Percentiles rank a stretch among this genome's conserved stretches.
Conservation (phyloP, 2,329 filamentous ascomycete genomes). For the Fusarium staphyleae region DNA sequence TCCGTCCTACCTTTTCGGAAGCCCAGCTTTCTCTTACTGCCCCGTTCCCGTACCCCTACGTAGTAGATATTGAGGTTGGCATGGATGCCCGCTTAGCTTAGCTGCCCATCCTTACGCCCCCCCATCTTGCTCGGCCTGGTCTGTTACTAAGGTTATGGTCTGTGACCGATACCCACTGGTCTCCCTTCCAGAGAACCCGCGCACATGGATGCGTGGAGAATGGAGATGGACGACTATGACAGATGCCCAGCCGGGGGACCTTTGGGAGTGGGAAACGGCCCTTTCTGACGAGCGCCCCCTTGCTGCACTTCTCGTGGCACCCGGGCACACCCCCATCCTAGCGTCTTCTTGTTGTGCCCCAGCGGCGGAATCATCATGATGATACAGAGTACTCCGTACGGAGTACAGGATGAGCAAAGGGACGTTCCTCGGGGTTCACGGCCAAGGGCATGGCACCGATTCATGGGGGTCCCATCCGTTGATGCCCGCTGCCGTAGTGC, state of each 20-base stretch:
- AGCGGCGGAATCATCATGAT: slow-evolving; percentile 28
- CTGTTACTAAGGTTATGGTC: slow-evolving; percentile 22
- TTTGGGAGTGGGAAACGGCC: slow-evolving; percentile 30
- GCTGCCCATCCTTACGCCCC: slow-evolving; percentile 18
- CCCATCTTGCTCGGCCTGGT: slow-evolving; percentile 13
- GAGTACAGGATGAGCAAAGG: slow-evolving; percentile 10
- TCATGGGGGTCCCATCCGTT: slow-evolving; percentile 30
- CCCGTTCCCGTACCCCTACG: slow-evolving; percentile 22
- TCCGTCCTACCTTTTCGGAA: slow-evolving; percentile 23
- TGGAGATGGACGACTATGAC: slow-evolving; percentile 24
- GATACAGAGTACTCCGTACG: no score
- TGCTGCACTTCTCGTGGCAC: slow-evolving; percentile 32
- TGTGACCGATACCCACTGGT: slow-evolving; percentile 17
- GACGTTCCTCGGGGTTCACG: slow-evolving; percentile 33
- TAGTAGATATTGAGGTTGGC: neutral
- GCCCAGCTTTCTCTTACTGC: slow-evolving; percentile 27
- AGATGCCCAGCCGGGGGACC: slow-evolving; percentile 35
- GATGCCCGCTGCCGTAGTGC: slow-evolving; percentile 36
- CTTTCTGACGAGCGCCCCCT: slow-evolving; percentile 28
- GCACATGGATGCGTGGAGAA: slow-evolving; percentile 18
- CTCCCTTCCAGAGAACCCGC: slow-evolving; percentile 12
- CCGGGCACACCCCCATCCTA: slow-evolving; percentile 29
- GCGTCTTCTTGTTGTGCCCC: slow-evolving; percentile 29
- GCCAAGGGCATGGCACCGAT: slow-evolving; percentile 24
- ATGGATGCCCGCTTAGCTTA: slow-evolving; percentile 25